These are phyloP conservation scores for Pyrus pyrifolia DNA, from an alignment of 306 rosid species.

Conservation along the genomic window DNA sequence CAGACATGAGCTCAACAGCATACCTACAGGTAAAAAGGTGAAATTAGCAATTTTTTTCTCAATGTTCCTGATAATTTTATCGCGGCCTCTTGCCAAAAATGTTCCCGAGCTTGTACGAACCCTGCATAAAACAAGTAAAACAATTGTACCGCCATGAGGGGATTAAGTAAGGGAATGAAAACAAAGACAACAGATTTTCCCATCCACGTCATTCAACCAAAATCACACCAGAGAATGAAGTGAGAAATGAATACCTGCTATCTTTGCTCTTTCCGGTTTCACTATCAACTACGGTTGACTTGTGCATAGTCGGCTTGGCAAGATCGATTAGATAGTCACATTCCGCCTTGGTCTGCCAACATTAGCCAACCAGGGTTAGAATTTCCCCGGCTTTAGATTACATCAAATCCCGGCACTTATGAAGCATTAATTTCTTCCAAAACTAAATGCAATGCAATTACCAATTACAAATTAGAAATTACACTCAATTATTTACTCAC, in stretches of 20 bases:
- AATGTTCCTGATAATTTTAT: constrained; percentile 66
- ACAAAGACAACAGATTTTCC: constrained; percentile 2
- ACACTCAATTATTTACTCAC: not conserved
- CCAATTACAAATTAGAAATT: not conserved
- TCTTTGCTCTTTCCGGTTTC: constrained; percentile 94
- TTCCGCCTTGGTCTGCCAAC: constrained; percentile 72
- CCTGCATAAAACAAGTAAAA: constrained; percentile 25
- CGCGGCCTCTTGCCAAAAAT: constrained; percentile 84
- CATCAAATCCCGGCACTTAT: not conserved
- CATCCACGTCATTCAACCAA: constrained; percentile 9
- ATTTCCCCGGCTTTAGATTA: constrained; percentile 4
- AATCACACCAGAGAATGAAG: constrained; percentile 2
- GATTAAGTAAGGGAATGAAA: not conserved
- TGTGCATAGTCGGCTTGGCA: constrained; percentile 77
- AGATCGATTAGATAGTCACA: constrained; percentile 71
- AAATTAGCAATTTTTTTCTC: constrained; percentile 87
- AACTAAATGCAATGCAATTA: not conserved
- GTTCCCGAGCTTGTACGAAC: constrained; percentile 98
- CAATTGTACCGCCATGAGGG: not conserved
- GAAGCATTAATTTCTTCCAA: not conserved
- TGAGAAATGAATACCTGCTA: constrained; percentile 67
- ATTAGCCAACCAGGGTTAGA: constrained; percentile 31
- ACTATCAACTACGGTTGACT: constrained; percentile 85
- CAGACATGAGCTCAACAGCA: constrained; percentile 11
- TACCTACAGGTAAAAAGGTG: constrained; percentile 80